These are phyloP conservation scores for Elongisporangium anandrum DNA, from an alignment of 352 stramenopile genomes.

Conservation along the genomic window DNA sequence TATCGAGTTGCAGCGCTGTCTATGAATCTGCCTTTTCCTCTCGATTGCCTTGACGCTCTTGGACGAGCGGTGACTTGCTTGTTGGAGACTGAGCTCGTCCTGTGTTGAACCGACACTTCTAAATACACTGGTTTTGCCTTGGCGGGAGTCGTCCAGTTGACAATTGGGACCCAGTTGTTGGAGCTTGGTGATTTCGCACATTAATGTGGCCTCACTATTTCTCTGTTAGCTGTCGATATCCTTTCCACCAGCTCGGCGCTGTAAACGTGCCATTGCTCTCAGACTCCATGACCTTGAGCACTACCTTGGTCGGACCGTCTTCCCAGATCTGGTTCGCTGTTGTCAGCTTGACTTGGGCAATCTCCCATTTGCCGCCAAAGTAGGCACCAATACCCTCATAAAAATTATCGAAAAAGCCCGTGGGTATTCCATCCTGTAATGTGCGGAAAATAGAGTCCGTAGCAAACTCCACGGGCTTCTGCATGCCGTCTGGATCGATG, in stretches of 20 bases:
- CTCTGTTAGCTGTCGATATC: slow-evolving; percentile 89
- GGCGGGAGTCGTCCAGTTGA: neutral
- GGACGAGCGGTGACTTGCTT: neutral
- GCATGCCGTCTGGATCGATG: slow-evolving; percentile 48
- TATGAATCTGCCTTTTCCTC: neutral
- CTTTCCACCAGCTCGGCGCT: slow-evolving; percentile 89
- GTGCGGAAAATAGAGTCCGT: slow-evolving; percentile 62
- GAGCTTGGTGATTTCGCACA: neutral
- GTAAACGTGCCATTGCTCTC: slow-evolving; percentile 86
- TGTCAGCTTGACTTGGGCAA: slow-evolving; percentile 78
- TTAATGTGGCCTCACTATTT: slow-evolving; percentile 53
- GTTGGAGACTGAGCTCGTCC: neutral
- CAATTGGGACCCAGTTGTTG: neutral
- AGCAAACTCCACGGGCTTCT: slow-evolving; percentile 83
- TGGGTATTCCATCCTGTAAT: slow-evolving; percentile 76
- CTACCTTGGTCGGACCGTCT: slow-evolving; percentile 87
- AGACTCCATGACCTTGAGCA: slow-evolving; percentile 86
- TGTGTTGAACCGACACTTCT: neutral
- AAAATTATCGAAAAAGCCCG: slow-evolving; percentile 90
- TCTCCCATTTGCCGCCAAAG: slow-evolving; percentile 90
- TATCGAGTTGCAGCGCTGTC: neutral
- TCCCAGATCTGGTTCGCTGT: slow-evolving; percentile 90
- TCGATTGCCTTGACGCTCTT: neutral
- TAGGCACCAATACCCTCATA: slow-evolving; percentile 91
- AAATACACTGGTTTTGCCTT: neutral